Evolutionary conservation across 257 asterid genomes (phyloP).

Genomic region (Voacanga thouarsii): DNA sequence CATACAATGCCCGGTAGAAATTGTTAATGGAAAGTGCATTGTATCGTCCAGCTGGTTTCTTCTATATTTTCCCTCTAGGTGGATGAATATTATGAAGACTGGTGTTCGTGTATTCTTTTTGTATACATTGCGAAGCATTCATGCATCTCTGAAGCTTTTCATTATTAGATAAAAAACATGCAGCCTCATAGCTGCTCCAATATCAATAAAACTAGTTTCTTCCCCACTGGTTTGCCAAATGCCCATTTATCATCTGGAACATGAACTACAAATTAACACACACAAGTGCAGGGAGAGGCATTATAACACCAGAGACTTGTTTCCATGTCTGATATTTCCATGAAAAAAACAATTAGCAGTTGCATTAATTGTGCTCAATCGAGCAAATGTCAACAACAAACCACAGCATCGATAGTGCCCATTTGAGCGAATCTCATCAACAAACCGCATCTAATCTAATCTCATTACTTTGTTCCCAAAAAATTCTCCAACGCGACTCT

Average conservation of each 20-base stretch:
- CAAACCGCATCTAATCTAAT: background rate
- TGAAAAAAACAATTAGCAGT: background rate
- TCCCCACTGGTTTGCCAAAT: too few relatives aligned
- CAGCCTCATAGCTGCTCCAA: too few relatives aligned
- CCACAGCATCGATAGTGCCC: background rate
- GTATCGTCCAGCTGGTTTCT: too few relatives aligned
- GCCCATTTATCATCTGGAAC: too few relatives aligned
- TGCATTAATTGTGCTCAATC: too few relatives aligned
- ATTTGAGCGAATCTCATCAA: slow-evolving; percentile 6
- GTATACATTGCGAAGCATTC: too few relatives aligned
- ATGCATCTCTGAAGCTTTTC: too few relatives aligned
- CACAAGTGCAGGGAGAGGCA: background rate
- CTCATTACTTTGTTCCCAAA: slow-evolving; percentile 2
- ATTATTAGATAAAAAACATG: too few relatives aligned
- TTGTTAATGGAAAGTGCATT: background rate
- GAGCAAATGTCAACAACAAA: too few relatives aligned
- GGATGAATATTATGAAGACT: background rate
- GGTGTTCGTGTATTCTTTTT: background rate
- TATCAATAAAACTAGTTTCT: too few relatives aligned
- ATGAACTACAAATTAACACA: background rate
- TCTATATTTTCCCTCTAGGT: too few relatives aligned
- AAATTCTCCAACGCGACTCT: slow-evolving; percentile 10
- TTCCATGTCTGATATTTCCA: background rate
- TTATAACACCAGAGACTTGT: background rate
- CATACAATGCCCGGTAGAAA: background rate